phyloP scores from a whole-genome alignment of 1,284 basidiomycete genomes.

The Ustilago lituana region DNA sequence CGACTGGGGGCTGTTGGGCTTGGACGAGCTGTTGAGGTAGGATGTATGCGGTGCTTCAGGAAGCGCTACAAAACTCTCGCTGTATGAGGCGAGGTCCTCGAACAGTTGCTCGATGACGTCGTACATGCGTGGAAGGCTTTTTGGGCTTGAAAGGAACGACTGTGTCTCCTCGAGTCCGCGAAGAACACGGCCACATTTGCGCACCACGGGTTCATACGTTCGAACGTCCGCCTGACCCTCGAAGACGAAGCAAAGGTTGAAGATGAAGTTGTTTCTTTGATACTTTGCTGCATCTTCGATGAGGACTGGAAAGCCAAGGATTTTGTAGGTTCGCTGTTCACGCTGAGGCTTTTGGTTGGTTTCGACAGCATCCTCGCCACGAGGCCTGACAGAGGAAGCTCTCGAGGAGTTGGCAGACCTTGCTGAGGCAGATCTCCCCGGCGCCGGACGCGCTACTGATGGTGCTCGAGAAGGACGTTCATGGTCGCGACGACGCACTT shows the following conservation, averaged over 20 bases:
- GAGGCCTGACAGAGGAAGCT: slow-evolving; percentile 17
- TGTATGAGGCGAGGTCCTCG: slow-evolving; percentile 94
- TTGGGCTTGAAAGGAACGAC: slow-evolving; percentile 80
- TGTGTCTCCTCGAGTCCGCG: slow-evolving; percentile 90
- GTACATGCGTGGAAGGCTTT: slow-evolving; percentile 78
- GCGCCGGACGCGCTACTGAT: slow-evolving; percentile 8
- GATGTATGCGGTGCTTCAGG: slow-evolving; percentile 58
- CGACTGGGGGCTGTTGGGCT: slow-evolving; percentile 28
- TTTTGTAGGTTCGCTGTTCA: slow-evolving; percentile 55
- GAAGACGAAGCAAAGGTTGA: slow-evolving; percentile 92
- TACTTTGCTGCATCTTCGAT: slow-evolving; percentile 59
- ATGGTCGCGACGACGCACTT: background rate
- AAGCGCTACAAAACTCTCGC: slow-evolving; percentile 64
- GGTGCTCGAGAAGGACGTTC: slow-evolving; percentile 14
- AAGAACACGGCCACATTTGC: slow-evolving; percentile 90
- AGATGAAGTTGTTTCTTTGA: slow-evolving; percentile 76
- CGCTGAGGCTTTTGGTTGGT: slow-evolving; percentile 1
- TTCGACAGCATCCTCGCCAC: background rate
- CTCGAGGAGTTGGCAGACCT: slow-evolving; percentile 19
- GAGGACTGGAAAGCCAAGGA: slow-evolving; percentile 59
- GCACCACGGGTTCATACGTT: slow-evolving; percentile 93
- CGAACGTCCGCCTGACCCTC: slow-evolving; percentile 84
- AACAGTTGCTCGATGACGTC: slow-evolving; percentile 94
- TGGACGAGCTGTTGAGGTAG: slow-evolving; percentile 34
- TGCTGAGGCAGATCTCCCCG: slow-evolving; percentile 21